Base-by-base conservation (phyloP, 257 asterid genomes). In the Scutellaria minor region DNA sequence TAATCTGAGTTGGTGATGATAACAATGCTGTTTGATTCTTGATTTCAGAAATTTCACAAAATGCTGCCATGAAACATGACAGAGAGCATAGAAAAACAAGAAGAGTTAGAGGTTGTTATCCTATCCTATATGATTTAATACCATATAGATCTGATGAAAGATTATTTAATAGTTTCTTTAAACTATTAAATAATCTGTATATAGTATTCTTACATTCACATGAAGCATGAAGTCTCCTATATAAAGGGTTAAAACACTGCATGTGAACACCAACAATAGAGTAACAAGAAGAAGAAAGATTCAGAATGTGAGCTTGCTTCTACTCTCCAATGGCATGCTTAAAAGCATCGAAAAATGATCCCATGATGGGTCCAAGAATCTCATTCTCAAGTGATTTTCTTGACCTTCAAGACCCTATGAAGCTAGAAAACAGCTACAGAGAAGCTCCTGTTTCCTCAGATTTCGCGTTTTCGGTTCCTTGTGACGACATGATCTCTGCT, bases 351-450 rank as follows among this genome's bases (percentile, higher is more conserved):
- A 72, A 24, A 51, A 42, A 58, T 37, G 73, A 75, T 41, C 68
- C 42, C 52, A 18, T 31, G 2, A 22, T 62, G 0, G 71, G 79
- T 44, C 93, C 97, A 78, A 87, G 96, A 86, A 86, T 91, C 84
- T 91, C 97, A 60, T 91, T 91, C 86, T 92, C 97, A 8, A 85
- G 74, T 73, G 96, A 92, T 76, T 88, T 92, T 76, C 81, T 75
- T 50, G 93, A 87, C 65, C 45, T 82, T 58, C 83, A 83, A 37
- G 83, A 67, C 51, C 70, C 80, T 27, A 74, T 67, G 41, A 85
- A 79, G 74, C 83, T 79, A 8, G 88, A 85, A 22, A 80, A 75
- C 76, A 80, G 74, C 84, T 88, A 90, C 5, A 84, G 79, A 69
- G 94, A 92, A 44, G 94, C 94, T 3, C 98, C 98, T 0, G 91